A percentile compares a stretch with the other conserved stretches of the same genome.
Evolutionary conservation across 2,329 filamentous ascomycete species (phyloP).

Genomic region (Rutstroemia sp.): DNA sequence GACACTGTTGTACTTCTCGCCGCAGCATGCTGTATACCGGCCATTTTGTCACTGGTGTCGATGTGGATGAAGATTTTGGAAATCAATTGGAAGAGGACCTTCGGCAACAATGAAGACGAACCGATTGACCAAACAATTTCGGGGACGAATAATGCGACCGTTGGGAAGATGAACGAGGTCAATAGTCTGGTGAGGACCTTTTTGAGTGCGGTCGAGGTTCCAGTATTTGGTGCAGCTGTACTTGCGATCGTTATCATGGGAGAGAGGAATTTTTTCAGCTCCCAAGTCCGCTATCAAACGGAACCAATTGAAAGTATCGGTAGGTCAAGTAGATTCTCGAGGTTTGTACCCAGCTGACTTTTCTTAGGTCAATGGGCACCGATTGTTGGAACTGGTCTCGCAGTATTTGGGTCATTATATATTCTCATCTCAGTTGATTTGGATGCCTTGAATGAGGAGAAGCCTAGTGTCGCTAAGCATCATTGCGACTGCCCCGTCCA

Average conservation of each 20-base stretch:
- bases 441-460: slow-evolving; percentile 8
- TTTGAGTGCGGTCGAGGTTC: slow-evolving; percentile 48
- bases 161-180: slow-evolving; percentile 43
- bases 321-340: slow-evolving; percentile 29
- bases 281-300: slow-evolving; percentile 47
- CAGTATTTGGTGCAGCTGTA: slow-evolving; percentile 50
- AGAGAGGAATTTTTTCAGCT: slow-evolving; percentile 57
- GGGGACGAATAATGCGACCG: slow-evolving; percentile 48
- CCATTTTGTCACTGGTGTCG: slow-evolving; percentile 51
- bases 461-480: background rate
- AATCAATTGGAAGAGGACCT: slow-evolving; percentile 48
- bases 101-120: slow-evolving; percentile 33
- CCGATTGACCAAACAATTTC: slow-evolving; percentile 31
- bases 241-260: slow-evolving; percentile 53
- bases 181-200: slow-evolving; percentile 48
- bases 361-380: slow-evolving; percentile 50
- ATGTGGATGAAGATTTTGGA: slow-evolving; percentile 59
- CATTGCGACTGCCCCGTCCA: slow-evolving; percentile 6
- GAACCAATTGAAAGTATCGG: slow-evolving; percentile 56
- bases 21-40: slow-evolving; percentile 58
- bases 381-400: slow-evolving; percentile 50
- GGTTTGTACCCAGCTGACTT: slow-evolving; percentile 15
- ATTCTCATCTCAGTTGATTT: slow-evolving; percentile 34
- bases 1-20: slow-evolving; percentile 52
- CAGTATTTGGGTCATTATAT: slow-evolving; percentile 51